Percentiles rank a stretch among this genome's conserved stretches.
Evolutionary conservation across 2,329 filamentous ascomycete genomes (phyloP).

Genomic region (Aspergillus thermomutatus): DNA sequence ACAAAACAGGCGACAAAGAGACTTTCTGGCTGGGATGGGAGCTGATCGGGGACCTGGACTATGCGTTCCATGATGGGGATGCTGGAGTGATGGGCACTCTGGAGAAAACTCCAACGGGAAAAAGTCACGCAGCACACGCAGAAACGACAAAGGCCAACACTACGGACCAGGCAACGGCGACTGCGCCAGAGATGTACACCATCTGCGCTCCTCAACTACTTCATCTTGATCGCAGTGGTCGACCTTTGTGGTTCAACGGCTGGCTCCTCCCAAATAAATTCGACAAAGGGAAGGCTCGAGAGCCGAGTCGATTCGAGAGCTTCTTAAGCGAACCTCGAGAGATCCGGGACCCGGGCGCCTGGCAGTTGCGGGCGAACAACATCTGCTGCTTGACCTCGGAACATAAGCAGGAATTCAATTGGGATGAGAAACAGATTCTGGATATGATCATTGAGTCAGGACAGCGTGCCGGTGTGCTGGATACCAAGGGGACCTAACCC

Average conservation of each 20-base stretch:
- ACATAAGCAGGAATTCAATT: neutral
- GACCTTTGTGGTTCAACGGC: slow-evolving; percentile 49
- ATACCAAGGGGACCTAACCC: too few relatives aligned
- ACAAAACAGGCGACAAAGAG: slow-evolving; percentile 44
- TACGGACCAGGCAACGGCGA: too few relatives aligned
- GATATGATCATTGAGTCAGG: neutral
- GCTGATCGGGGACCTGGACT: slow-evolving; percentile 42
- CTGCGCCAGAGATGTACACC: slow-evolving; percentile 22
- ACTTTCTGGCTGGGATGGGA: slow-evolving; percentile 52
- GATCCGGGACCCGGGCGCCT: slow-evolving; percentile 1
- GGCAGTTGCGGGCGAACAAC: slow-evolving; percentile 8
- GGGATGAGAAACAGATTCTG: slow-evolving; percentile 1
- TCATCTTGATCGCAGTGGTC: slow-evolving; percentile 41
- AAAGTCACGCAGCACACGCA: slow-evolving; percentile 1
- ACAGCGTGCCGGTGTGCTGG: neutral
- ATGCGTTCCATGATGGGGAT: slow-evolving; percentile 44
- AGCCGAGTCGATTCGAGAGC: slow-evolving; percentile 34
- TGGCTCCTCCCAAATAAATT: slow-evolving; percentile 44
- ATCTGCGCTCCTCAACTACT: slow-evolving; percentile 47
- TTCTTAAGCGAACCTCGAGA: slow-evolving; percentile 9
- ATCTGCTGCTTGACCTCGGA: slow-evolving; percentile 10
- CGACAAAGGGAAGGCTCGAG: slow-evolving; percentile 31
- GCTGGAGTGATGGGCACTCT: slow-evolving; percentile 13
- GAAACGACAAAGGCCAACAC: neutral
- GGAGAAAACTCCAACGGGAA: neutral